phyloP scores from a whole-genome alignment of 2,329 filamentous ascomycete genomes.

The Emergomyces orientalis region DNA sequence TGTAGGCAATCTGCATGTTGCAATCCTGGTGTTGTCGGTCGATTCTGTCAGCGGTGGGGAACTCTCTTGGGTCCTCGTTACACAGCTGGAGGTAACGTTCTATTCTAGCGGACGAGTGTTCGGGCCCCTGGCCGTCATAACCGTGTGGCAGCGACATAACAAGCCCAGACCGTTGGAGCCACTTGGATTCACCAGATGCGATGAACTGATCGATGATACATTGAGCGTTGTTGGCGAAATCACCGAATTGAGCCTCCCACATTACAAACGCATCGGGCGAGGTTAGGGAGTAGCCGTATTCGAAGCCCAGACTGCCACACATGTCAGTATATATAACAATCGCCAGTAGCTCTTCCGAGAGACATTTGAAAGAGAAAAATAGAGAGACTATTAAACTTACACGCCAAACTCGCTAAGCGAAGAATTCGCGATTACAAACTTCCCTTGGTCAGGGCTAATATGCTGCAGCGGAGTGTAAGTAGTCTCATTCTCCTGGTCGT shows the following conservation, averaged over 20 bases:
- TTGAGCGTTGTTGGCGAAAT: constrained; percentile 99
- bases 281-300: constrained; percentile 96
- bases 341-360: no score
- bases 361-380: no score
- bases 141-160: constrained; percentile 95
- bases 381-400: constrained; percentile 34
- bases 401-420: constrained; percentile 65
- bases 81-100: constrained; percentile 95
- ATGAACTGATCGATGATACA: constrained; percentile 99
- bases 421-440: constrained; percentile 95
- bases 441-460: constrained; percentile 81
- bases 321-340: constrained; percentile 33
- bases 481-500: constrained; percentile 89
- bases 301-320: constrained; percentile 72
- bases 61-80: constrained; percentile 93
- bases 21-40: constrained; percentile 97
- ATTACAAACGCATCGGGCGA: constrained; percentile 96
- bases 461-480: constrained; percentile 91
- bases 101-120: constrained; percentile 95
- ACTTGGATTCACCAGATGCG: constrained; percentile 94
- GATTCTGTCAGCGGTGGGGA: constrained; percentile 79
- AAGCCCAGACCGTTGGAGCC: constrained; percentile 94
- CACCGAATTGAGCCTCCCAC: constrained; percentile 99
- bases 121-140: constrained; percentile 95
- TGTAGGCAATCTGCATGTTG: constrained; percentile 98